Percentiles rank a stretch among this genome's conserved stretches.
Evolutionary conservation across 495 filamentous ascomycete genomes (phyloP).

Genomic region (Thermochaetoides thermophila): DNA sequence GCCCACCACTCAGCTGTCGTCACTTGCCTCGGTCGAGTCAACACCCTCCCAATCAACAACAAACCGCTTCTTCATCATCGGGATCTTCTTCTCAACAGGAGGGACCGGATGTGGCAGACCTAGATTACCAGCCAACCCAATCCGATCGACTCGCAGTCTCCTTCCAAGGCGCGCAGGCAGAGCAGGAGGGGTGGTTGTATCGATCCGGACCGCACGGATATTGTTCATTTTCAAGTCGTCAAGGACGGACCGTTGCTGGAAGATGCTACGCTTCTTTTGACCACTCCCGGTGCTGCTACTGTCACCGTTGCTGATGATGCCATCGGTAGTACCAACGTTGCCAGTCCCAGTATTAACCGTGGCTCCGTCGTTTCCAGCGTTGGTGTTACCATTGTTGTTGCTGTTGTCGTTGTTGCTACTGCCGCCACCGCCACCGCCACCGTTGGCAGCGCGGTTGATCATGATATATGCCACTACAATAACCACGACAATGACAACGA

Average conservation of each 20-base stretch:
- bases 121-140: too few species aligned
- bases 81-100: not conserved
- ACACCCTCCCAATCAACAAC: conserved; percentile 6
- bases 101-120: too few species aligned
- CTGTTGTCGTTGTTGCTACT: conserved; percentile 3
- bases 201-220: conserved; percentile 13
- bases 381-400: not conserved
- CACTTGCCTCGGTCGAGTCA: conserved; percentile 2
- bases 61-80: conserved; percentile 1
- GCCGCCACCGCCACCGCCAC: conserved; percentile 1
- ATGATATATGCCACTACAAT: conserved; percentile 33
- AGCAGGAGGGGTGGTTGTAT: conserved; percentile 8
- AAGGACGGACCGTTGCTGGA: conserved; percentile 11
- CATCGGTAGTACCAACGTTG: too few species aligned
- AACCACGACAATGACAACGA: conserved; percentile 36
- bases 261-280: conserved; percentile 17
- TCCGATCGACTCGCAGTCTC: too few species aligned
- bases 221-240: conserved; percentile 20
- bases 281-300: not conserved
- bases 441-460: conserved; percentile 14
- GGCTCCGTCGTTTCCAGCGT: not conserved
- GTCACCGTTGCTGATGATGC: not conserved
- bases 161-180: conserved; percentile 1
- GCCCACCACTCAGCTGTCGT: not conserved
- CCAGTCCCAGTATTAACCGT: too few species aligned